Evolutionary conservation across 129 eudicot genomes (phyloP).

Genomic region (Kitagawia praeruptora): DNA sequence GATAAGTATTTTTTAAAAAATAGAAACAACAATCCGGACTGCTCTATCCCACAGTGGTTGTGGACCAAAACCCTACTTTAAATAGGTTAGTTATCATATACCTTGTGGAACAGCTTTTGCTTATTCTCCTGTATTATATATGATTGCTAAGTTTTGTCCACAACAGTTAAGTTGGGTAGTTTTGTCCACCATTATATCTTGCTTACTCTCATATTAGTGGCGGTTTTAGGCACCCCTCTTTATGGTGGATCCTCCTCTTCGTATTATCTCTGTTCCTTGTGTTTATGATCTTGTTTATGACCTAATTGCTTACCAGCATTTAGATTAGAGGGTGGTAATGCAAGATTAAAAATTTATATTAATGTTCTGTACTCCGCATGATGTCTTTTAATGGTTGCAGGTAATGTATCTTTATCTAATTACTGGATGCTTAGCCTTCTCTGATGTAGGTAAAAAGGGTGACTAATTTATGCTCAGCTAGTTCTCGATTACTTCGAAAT

Average conservation of each 20-base stretch:
- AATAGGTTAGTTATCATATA: constrained; percentile 3
- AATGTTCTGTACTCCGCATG: too few species aligned
- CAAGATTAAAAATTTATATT: not conserved
- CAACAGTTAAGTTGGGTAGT: constrained; percentile 9
- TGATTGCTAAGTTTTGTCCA: constrained; percentile 11
- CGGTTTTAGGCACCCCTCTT: not conserved
- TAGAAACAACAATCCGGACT: too few species aligned
- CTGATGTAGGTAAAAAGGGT: constrained; percentile 1
- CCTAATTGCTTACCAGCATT: not conserved
- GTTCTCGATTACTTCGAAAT: not conserved
- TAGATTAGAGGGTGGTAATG: not conserved
- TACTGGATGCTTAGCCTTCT: not conserved
- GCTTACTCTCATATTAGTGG: not conserved
- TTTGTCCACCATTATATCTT: constrained; percentile 1
- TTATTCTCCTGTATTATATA: constrained; percentile 15
- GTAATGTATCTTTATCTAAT: not conserved
- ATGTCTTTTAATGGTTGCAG: not conserved
- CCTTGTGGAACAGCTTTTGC: constrained; percentile 1
- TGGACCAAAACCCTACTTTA: too few species aligned
- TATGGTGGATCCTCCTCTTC: not conserved
- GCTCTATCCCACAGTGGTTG: too few species aligned
- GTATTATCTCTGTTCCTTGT: not conserved
- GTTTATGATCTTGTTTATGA: not conserved
- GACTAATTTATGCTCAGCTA: not conserved
- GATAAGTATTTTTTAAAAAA: too few species aligned